Conservation (phyloP, 2,329 filamentous ascomycete genomes). For the Aspergillus carbonarius region DNA sequence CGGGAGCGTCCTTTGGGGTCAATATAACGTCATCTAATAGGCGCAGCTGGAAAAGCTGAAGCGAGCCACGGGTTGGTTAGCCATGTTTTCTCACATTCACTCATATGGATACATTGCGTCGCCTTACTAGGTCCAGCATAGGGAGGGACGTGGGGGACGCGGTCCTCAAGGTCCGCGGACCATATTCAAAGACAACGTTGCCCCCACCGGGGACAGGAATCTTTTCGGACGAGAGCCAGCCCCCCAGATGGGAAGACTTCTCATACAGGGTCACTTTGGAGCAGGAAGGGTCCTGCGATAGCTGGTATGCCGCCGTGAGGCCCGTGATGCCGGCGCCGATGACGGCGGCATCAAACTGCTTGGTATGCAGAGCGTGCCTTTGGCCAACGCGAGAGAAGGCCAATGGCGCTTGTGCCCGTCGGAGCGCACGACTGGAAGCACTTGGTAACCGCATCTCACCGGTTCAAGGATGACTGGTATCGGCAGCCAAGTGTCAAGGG, state of each 20-base stretch:
- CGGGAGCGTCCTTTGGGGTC: conserved; percentile 52
- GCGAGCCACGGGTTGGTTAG: neutral
- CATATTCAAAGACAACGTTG: conserved; percentile 75
- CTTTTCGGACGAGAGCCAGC: conserved; percentile 74
- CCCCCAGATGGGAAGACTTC: conserved; percentile 66
- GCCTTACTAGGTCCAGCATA: conserved; percentile 67
- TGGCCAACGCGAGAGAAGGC: conserved; percentile 17
- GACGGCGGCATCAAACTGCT: conserved; percentile 58
- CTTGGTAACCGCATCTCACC: conserved; percentile 31
- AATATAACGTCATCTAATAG: conserved; percentile 58
- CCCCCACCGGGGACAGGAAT: conserved; percentile 57
- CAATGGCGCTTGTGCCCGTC: conserved; percentile 20
- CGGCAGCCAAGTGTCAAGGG: conserved; percentile 1
- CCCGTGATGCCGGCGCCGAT: conserved; percentile 83
- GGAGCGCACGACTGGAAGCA: conserved; percentile 22
- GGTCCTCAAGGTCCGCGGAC: conserved; percentile 72
- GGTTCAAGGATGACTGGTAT: neutral
- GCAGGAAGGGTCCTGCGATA: conserved; percentile 66
- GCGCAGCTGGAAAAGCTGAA: conserved; percentile 58
- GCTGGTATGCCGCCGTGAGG: conserved; percentile 73
- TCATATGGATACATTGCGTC: neutral
- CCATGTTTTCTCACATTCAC: neutral
- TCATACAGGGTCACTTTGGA: conserved; percentile 82
- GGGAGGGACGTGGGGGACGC: conserved; percentile 60
- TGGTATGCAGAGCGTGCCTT: conserved; percentile 20